These are phyloP conservation scores for Camellia sinensis DNA, from an alignment of 148 eudicot species.

Conservation along the genomic window DNA sequence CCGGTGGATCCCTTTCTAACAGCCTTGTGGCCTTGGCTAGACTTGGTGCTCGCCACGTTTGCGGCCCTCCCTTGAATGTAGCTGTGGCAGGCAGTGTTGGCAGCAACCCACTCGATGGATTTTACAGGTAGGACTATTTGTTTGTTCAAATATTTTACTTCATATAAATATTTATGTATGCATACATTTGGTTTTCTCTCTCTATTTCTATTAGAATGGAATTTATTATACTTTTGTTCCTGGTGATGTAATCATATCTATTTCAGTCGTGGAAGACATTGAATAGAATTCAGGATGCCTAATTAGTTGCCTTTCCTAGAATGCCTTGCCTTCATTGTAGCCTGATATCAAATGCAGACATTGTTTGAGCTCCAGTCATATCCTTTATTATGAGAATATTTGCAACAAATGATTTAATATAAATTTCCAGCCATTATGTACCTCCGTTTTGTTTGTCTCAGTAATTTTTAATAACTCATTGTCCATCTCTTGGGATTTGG, in stretches of 20 bases:
- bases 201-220: background rate
- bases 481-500: background rate
- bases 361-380: too few relatives aligned
- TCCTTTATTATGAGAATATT: too few relatives aligned
- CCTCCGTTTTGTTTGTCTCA: background rate
- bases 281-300: background rate
- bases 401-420: too few relatives aligned
- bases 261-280: background rate
- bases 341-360: too few relatives aligned
- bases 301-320: background rate
- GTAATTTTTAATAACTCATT: background rate
- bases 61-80: conserved; percentile 65
- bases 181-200: background rate
- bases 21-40: too few relatives aligned
- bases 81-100: conserved; percentile 96
- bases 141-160: background rate
- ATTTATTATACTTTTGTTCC: background rate
- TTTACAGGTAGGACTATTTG: too few relatives aligned
- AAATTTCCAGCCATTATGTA: too few relatives aligned
- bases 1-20: too few relatives aligned
- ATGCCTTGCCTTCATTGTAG: too few relatives aligned
- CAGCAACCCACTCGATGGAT: conserved; percentile 90
- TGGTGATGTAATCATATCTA: background rate
- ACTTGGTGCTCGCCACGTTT: too few relatives aligned
- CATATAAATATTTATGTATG: too few relatives aligned